phyloP scores from a whole-genome alignment of 108 stramenopile species.

The Fragilaria crotonensis region DNA sequence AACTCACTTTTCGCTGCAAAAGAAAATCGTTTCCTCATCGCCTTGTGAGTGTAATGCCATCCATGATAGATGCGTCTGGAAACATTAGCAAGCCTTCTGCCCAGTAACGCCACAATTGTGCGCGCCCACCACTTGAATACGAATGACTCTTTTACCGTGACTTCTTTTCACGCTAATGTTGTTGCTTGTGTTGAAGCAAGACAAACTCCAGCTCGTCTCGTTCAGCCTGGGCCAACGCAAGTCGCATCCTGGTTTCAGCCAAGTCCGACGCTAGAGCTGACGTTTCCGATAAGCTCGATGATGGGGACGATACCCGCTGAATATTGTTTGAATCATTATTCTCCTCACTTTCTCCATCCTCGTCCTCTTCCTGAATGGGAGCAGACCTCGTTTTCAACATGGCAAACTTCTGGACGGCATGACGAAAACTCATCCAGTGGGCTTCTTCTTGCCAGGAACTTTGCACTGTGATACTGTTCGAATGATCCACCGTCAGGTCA shows the following conservation, averaged over 20 bases:
- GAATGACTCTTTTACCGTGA: too few relatives aligned
- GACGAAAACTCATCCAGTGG: conserved; percentile 10
- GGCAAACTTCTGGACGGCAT: conserved; percentile 2
- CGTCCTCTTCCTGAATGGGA: neutral
- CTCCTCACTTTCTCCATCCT: neutral
- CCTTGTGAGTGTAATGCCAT: too few relatives aligned
- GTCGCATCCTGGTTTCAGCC: conserved; percentile 5
- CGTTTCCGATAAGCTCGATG: neutral
- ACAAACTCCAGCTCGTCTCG: conserved; percentile 9
- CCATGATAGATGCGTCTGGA: too few relatives aligned
- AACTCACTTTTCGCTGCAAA: too few relatives aligned
- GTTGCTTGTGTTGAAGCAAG: conserved; percentile 2
- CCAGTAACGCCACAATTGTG: too few relatives aligned
- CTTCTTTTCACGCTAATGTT: too few relatives aligned
- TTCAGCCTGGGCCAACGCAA: conserved; percentile 6
- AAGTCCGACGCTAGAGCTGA: neutral
- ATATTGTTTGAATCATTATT: too few relatives aligned
- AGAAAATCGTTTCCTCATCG: too few relatives aligned
- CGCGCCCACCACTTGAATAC: too few relatives aligned
- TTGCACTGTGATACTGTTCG: too few relatives aligned
- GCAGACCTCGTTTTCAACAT: neutral
- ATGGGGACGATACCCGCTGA: neutral
- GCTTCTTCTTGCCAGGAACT: conserved; percentile 10
- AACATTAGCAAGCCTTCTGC: too few relatives aligned
- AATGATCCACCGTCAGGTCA: too few relatives aligned